Conservation (phyloP, 2,329 filamentous ascomycete genomes). For the Aspergillus carbonarius region DNA sequence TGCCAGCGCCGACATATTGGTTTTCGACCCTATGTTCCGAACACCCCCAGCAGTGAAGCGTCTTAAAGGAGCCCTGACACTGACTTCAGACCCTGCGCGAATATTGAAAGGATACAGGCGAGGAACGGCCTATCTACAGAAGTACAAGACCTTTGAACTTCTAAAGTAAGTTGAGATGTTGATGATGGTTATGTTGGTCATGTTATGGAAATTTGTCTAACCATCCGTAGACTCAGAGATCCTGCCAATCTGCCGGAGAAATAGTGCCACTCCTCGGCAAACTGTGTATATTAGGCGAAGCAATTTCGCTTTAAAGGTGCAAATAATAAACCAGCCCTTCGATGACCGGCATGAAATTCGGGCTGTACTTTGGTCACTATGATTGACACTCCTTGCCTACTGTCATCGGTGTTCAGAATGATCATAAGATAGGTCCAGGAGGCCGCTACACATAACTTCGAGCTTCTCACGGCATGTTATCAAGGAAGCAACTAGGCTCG, state of each 20-base stretch:
- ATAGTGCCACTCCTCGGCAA: not conserved
- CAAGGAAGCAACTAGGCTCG: too few relatives aligned
- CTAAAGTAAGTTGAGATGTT: slow-evolving; percentile 55
- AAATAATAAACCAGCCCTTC: too few relatives aligned
- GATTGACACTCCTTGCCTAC: too few relatives aligned
- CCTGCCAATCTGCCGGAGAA: not conserved
- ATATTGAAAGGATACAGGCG: slow-evolving; percentile 73
- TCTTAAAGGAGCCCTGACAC: slow-evolving; percentile 50
- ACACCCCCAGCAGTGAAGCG: slow-evolving; percentile 64
- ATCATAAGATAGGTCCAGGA: too few relatives aligned
- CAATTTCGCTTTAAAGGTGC: too few relatives aligned
- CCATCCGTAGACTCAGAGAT: slow-evolving; percentile 7
- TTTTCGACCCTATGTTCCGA: slow-evolving; percentile 84
- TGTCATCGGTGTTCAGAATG: too few relatives aligned
- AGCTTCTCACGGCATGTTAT: too few relatives aligned
- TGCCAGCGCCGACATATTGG: slow-evolving; percentile 68
- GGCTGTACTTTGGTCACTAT: too few relatives aligned
- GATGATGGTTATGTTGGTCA: not conserved
- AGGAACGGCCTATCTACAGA: slow-evolving; percentile 64
- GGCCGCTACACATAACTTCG: too few relatives aligned
- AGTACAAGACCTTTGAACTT: slow-evolving; percentile 75
- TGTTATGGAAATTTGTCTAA: slow-evolving; percentile 5
- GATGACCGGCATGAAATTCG: too few relatives aligned
- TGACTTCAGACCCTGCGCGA: slow-evolving; percentile 49
- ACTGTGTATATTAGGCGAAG: too few relatives aligned